These are phyloP conservation scores for Saturnispora sekii DNA, from an alignment of 805 yeast species.

Conservation along the genomic window DNA sequence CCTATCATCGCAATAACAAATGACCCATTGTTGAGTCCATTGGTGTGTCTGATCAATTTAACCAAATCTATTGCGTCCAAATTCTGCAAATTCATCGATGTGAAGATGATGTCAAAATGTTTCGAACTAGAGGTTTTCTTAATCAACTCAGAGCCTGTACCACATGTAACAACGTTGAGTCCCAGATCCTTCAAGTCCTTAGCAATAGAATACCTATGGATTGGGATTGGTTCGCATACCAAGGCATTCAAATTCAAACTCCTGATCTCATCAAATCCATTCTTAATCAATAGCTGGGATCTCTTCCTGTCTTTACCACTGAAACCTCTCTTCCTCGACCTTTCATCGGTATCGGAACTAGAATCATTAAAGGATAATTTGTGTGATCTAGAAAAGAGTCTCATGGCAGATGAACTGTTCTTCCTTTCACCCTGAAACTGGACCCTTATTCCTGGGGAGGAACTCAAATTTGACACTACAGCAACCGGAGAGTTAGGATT, in stretches of 20 bases:
- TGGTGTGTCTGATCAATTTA: slow-evolving; percentile 63
- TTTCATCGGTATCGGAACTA: slow-evolving; percentile 64
- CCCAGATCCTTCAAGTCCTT: slow-evolving; percentile 58
- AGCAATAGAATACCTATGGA: slow-evolving; percentile 58
- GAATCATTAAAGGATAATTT: slow-evolving; percentile 26
- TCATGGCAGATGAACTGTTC: slow-evolving; percentile 18
- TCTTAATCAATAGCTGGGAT: slow-evolving; percentile 11
- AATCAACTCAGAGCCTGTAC: slow-evolving; percentile 74
- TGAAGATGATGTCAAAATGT: slow-evolving; percentile 73
- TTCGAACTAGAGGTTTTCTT: slow-evolving; percentile 75
- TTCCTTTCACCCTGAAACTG: not conserved
- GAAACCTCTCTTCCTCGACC: slow-evolving; percentile 9
- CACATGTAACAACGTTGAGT: slow-evolving; percentile 69
- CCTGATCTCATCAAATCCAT: slow-evolving; percentile 13
- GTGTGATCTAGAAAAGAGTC: slow-evolving; percentile 18
- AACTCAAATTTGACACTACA: slow-evolving; percentile 10
- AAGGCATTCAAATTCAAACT: slow-evolving; percentile 49
- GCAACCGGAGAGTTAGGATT: slow-evolving; percentile 16
- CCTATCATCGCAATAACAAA: slow-evolving; percentile 72
- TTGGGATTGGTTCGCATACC: slow-evolving; percentile 81
- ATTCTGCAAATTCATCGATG: slow-evolving; percentile 61
- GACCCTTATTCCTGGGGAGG: slow-evolving; percentile 16
- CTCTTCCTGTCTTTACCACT: not conserved
- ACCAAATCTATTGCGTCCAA: slow-evolving; percentile 69
- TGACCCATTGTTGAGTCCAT: slow-evolving; percentile 66